Percentiles rank a stretch among this genome's conserved stretches.
These are phyloP conservation scores for Aureobasidium namibiae DNA, from an alignment of 2,329 filamentous ascomycete genomes.

Conservation along the genomic window DNA sequence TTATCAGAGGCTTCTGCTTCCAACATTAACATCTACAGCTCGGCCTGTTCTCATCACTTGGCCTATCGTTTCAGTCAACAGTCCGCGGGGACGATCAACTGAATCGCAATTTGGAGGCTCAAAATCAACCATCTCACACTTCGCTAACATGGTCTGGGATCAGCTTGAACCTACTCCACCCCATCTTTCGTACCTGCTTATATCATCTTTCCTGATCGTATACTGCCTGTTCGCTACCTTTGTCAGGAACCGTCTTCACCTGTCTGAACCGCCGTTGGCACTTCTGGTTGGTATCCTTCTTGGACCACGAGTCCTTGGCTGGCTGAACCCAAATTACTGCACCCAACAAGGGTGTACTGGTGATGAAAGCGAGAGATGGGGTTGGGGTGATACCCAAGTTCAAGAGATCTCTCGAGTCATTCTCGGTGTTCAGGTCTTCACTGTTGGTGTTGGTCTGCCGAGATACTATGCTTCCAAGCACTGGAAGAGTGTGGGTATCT, in stretches of 20 bases:
- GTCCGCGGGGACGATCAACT: constrained; percentile 5
- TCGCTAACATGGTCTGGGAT: constrained; percentile 29
- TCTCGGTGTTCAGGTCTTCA: constrained; percentile 36
- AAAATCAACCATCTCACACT: background rate
- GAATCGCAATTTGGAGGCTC: constrained; percentile 4
- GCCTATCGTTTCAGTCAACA: constrained; percentile 2
- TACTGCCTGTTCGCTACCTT: constrained; percentile 40
- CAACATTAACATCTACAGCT: background rate
- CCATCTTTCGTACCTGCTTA: constrained; percentile 37
- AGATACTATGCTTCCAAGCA: constrained; percentile 41
- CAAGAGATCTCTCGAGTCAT: constrained; percentile 37
- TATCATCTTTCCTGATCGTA: constrained; percentile 37
- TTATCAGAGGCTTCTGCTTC: background rate
- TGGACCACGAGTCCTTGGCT: constrained; percentile 33
- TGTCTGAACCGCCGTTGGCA: constrained; percentile 41
- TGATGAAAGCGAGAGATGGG: constrained; percentile 28
- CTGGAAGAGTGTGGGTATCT: constrained; percentile 42
- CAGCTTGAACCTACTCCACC: constrained; percentile 39
- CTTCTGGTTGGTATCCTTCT: constrained; percentile 38
- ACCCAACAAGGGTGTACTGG: constrained; percentile 20
- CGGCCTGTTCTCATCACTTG: background rate
- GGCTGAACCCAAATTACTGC: constrained; percentile 34
- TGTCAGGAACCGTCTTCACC: constrained; percentile 40
- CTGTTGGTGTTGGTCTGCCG: constrained; percentile 30
- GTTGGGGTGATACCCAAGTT: constrained; percentile 34